phyloP scores from a whole-genome alignment of 106 monocot genomes.

The Narthecium ossifragum region DNA sequence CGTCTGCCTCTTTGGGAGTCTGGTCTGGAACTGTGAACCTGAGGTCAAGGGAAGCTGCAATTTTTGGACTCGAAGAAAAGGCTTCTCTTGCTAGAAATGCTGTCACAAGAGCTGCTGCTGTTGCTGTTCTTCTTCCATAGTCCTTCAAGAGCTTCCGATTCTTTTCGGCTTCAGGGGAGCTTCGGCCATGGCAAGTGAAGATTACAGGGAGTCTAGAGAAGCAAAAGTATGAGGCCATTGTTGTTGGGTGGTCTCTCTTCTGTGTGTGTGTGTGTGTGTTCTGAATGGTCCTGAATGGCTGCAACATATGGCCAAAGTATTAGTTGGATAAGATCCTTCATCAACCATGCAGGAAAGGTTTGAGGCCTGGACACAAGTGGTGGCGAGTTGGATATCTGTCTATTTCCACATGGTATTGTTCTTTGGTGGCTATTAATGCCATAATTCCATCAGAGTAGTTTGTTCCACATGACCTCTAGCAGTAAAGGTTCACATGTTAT shows the following conservation, averaged over 20 bases:
- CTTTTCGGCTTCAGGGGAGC: neutral
- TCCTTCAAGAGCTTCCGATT: neutral
- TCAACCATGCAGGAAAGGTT: too few species aligned
- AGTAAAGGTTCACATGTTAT: too few species aligned
- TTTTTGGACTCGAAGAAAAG: neutral
- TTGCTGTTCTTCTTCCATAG: conserved; percentile 5
- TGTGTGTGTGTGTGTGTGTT: neutral
- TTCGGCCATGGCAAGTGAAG: neutral
- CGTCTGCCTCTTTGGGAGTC: conserved; percentile 48
- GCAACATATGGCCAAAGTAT: too few species aligned
- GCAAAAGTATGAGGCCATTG: conserved; percentile 8
- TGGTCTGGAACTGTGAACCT: conserved; percentile 44
- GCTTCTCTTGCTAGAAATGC: conserved; percentile 6
- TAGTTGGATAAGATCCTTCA: too few species aligned
- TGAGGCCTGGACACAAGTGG: too few species aligned
- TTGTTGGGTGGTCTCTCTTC: neutral
- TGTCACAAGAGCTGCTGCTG: conserved; percentile 7
- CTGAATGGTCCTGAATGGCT: neutral
- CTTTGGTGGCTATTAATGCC: too few species aligned
- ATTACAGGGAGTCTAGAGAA: conserved; percentile 3
- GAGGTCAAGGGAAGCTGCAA: conserved; percentile 31
- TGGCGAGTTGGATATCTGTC: too few species aligned
- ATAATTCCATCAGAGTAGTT: too few species aligned
- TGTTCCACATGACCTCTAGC: too few species aligned
- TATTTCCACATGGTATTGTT: too few species aligned